Percentiles rank a stretch among this genome's conserved stretches.
Evolutionary conservation across 176 grass and related monocot genomes (phyloP).

Genomic region (Secale cereale): DNA sequence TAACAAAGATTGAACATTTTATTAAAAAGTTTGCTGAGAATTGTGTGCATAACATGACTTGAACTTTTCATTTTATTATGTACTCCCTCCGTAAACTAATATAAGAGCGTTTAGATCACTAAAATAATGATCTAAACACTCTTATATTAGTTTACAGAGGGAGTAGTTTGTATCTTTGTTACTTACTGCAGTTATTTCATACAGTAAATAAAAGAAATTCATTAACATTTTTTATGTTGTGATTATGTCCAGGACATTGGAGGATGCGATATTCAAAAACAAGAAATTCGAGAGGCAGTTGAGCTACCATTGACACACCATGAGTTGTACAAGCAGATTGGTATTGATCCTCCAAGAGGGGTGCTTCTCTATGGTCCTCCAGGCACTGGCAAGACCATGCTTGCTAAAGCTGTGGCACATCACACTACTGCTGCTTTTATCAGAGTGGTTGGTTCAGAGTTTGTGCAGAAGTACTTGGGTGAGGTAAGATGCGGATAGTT

Average conservation of each 20-base stretch:
- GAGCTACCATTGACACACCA: slow-evolving; percentile 57
- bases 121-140: too few species aligned
- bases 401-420: slow-evolving; percentile 91
- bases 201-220: neutral
- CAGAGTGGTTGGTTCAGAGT: slow-evolving; percentile 95
- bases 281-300: slow-evolving; percentile 95
- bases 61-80: neutral
- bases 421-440: slow-evolving; percentile 97
- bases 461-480: slow-evolving; percentile 96
- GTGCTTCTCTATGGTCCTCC: slow-evolving; percentile 92
- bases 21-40: neutral
- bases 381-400: slow-evolving; percentile 96
- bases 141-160: too few species aligned
- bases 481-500: slow-evolving; percentile 48
- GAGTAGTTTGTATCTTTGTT: neutral
- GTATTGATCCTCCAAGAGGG: slow-evolving; percentile 94
- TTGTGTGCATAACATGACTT: neutral
- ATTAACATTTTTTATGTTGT: slow-evolving; percentile 2
- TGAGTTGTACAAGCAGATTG: slow-evolving; percentile 98
- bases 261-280: slow-evolving; percentile 96
- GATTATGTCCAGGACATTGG: slow-evolving; percentile 78
- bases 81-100: too few species aligned
- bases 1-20: neutral
- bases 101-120: too few species aligned
- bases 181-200: neutral